These are phyloP conservation scores for Fusarium domesticum DNA, from an alignment of 2,329 filamentous ascomycete species.

Conservation along the genomic window DNA sequence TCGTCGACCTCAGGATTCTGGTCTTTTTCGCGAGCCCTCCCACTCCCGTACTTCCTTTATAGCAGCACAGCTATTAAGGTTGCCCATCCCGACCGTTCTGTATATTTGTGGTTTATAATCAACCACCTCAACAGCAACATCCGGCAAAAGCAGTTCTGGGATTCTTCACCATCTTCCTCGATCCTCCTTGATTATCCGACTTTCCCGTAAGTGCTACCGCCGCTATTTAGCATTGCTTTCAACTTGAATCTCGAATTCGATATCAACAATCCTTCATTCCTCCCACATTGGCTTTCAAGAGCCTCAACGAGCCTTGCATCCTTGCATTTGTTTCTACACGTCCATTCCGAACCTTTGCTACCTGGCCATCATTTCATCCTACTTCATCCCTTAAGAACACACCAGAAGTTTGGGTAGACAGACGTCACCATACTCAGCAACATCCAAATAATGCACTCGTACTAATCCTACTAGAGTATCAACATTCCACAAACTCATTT, in stretches of 20 bases:
- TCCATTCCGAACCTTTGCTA: too few species aligned
- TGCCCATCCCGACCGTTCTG: slow-evolving; percentile 19
- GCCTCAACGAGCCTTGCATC: too few species aligned
- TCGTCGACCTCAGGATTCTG: slow-evolving; percentile 34
- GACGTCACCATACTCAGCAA: too few species aligned
- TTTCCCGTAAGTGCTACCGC: slow-evolving; percentile 20
- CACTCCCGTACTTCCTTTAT: slow-evolving; percentile 28
- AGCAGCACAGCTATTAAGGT: slow-evolving; percentile 26
- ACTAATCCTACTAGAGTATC: slow-evolving; percentile 13
- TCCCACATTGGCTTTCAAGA: too few species aligned
- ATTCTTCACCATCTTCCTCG: slow-evolving; percentile 11
- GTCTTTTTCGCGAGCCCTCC: slow-evolving; percentile 32
- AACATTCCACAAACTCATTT: slow-evolving; percentile 6
- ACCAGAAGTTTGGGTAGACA: too few species aligned
- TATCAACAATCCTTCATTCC: too few species aligned
- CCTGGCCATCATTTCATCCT: too few species aligned
- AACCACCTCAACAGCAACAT: slow-evolving; percentile 9
- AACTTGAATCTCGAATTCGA: neutral
- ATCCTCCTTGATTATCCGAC: slow-evolving; percentile 14
- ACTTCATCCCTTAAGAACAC: too few species aligned
- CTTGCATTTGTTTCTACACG: neutral
- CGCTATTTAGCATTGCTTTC: neutral
- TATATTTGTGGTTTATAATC: slow-evolving; percentile 7
- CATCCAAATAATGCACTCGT: too few species aligned
- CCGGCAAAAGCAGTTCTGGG: slow-evolving; percentile 15